phyloP scores from a whole-genome alignment of 371 early-diverging fungal species.

The Mucor sp. region DNA sequence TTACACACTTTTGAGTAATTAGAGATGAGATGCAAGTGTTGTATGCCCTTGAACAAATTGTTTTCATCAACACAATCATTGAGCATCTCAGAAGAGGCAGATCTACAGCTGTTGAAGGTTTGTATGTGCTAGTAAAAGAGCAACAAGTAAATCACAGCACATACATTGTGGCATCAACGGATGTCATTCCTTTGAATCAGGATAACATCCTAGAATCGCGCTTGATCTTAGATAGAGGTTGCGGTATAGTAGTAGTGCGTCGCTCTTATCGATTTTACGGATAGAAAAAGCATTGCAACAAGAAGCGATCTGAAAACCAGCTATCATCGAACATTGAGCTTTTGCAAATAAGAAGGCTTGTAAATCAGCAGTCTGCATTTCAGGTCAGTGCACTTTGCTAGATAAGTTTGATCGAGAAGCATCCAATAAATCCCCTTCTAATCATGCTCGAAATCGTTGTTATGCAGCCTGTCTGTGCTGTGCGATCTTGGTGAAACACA shows the following conservation, averaged over 20 bases:
- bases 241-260: too few relatives aligned
- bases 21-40: neutral
- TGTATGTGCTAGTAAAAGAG: too few relatives aligned
- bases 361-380: neutral
- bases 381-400: neutral
- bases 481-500: neutral
- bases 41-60: neutral
- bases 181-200: too few relatives aligned
- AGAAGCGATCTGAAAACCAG: neutral
- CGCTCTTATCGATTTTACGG: too few relatives aligned
- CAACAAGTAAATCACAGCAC: too few relatives aligned
- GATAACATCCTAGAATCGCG: too few relatives aligned
- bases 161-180: too few relatives aligned
- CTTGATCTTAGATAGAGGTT: too few relatives aligned
- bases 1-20: too few relatives aligned
- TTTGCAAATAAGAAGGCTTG: neutral
- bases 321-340: neutral
- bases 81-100: neutral
- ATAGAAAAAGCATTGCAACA: too few relatives aligned
- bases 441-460: neutral
- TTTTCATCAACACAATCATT: neutral
- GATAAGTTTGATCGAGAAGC: neutral
- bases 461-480: neutral
- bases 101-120: too few relatives aligned
- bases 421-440: neutral